Evolutionary conservation across 805 yeast species (phyloP).

Genomic region (Wickerhamiella australiensis): DNA sequence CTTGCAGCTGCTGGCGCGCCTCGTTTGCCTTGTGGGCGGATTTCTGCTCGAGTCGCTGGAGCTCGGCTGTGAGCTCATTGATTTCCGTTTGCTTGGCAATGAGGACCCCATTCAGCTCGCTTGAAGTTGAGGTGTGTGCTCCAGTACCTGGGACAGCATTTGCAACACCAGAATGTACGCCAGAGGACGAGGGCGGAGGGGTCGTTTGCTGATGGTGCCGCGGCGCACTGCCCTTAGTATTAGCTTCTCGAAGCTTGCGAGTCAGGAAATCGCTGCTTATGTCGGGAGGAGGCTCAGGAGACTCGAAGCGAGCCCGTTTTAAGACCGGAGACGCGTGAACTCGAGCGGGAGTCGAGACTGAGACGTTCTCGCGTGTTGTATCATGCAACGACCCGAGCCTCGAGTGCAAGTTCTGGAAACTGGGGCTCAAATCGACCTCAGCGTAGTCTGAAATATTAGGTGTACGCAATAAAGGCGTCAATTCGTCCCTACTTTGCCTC

Average conservation of each 20-base stretch:
- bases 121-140: neutral
- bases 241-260: neutral
- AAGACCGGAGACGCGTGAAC: neutral
- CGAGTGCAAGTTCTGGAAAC: neutral
- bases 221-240: neutral
- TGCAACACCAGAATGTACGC: no score
- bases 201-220: neutral
- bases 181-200: neutral
- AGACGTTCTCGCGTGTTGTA: neutral
- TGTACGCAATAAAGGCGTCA: neutral
- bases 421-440: neutral
- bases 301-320: neutral
- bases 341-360: neutral
- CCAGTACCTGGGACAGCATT: no score
- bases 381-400: neutral
- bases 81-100: slow-evolving; percentile 1
- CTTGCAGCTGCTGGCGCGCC: neutral
- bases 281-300: neutral
- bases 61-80: neutral
- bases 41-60: neutral
- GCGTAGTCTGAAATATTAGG: neutral
- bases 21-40: neutral
- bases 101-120: neutral
- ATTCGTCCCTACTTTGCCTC: neutral
- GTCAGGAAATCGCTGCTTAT: neutral